Percentiles rank a stretch among this genome's conserved stretches.
Evolutionary conservation across 2,329 filamentous ascomycete species (phyloP).

Genomic region (Tolypocladium nubicola): DNA sequence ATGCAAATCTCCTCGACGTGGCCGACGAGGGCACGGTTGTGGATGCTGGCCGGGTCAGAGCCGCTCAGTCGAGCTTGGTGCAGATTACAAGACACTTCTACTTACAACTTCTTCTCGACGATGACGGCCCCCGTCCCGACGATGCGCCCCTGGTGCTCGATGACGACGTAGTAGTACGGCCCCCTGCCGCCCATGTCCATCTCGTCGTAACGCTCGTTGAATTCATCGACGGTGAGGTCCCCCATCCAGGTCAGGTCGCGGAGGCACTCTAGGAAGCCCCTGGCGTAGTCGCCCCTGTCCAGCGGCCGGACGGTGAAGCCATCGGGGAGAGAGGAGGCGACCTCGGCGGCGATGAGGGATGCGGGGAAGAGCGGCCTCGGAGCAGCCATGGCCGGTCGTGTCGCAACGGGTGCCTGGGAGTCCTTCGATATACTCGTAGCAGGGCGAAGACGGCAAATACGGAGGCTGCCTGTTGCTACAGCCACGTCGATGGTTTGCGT

Average conservation of each 20-base stretch:
- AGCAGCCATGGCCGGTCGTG: conserved; percentile 5
- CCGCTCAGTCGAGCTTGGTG: neutral
- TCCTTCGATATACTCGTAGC: neutral
- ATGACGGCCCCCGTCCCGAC: conserved; percentile 69
- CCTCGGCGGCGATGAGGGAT: conserved; percentile 53
- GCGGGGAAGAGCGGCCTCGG: conserved; percentile 46
- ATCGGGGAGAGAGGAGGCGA: conserved; percentile 50
- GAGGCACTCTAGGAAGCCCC: conserved; percentile 66
- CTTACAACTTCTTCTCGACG: conserved; percentile 69
- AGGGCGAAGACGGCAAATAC: neutral
- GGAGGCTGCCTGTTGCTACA: neutral
- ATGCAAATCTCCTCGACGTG: conserved; percentile 84
- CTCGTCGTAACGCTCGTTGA: conserved; percentile 58
- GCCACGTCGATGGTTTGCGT: neutral
- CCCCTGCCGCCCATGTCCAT: conserved; percentile 23
- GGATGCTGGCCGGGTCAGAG: conserved; percentile 35
- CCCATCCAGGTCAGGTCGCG: conserved; percentile 69
- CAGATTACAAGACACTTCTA: neutral
- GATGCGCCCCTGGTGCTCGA: conserved; percentile 51
- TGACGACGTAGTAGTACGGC: conserved; percentile 62
- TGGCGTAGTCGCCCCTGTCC: conserved; percentile 53
- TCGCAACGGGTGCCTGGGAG: neutral
- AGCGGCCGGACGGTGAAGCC: conserved; percentile 64
- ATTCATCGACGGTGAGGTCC: conserved; percentile 55
- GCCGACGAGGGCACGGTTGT: conserved; percentile 57